These are phyloP conservation scores for Puya raimondii DNA, from an alignment of 176 grass and related monocot genomes.

Conservation along the genomic window DNA sequence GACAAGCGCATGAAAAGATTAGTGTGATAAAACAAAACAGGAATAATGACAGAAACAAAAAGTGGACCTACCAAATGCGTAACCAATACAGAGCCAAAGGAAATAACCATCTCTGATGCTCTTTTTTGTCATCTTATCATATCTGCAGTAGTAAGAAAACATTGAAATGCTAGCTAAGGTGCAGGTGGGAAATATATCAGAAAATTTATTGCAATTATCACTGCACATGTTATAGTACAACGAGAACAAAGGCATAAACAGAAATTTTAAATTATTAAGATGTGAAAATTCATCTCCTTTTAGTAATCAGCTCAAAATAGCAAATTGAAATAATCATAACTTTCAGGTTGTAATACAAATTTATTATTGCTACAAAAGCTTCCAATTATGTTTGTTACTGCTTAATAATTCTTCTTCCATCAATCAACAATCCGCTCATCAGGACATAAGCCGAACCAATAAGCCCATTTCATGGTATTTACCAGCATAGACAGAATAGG, in stretches of 20 bases:
- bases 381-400: not conserved
- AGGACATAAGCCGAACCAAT: no score
- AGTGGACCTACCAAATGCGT: constrained; percentile 52
- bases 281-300: not conserved
- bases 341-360: not conserved
- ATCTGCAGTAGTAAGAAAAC: constrained; percentile 33
- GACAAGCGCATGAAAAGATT: no score
- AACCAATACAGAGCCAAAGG: constrained; percentile 54
- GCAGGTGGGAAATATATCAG: not conserved
- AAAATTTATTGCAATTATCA: not conserved
- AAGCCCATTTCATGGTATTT: no score
- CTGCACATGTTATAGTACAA: no score
- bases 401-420: not conserved
- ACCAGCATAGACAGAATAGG: no score
- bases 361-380: not conserved
- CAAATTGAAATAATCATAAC: not conserved
- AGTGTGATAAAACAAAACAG: no score
- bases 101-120: constrained; percentile 56
- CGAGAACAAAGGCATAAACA: not conserved
- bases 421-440: not conserved
- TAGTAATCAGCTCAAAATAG: not conserved
- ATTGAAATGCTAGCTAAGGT: not conserved
- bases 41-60: not conserved
- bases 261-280: not conserved
- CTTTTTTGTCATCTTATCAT: constrained; percentile 51